Percentiles rank a stretch among this genome's conserved stretches.
Conservation (phyloP, 495 filamentous ascomycete genomes). For the Penicillium cinerascens region DNA sequence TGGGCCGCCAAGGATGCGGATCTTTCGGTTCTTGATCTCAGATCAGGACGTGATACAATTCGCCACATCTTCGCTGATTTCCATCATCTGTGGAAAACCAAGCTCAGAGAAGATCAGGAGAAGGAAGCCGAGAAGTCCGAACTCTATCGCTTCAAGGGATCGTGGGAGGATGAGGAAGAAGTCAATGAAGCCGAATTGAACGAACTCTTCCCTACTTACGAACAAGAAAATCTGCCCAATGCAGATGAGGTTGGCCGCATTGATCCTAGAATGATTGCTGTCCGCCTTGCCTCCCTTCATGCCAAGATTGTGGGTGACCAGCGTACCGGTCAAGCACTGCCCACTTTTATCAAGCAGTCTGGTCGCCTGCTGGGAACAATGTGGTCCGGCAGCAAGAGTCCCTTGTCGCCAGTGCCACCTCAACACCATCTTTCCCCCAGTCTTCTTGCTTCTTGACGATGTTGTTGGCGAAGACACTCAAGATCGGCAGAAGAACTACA, state of each 20-base stretch:
- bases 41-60: slow-evolving; percentile 28
- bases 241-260: slow-evolving; percentile 22
- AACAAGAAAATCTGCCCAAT: slow-evolving; percentile 40
- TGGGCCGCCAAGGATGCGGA: slow-evolving; percentile 35
- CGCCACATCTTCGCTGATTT: slow-evolving; percentile 59
- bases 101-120: slow-evolving; percentile 68
- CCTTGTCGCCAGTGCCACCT: slow-evolving; percentile 36
- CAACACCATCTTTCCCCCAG: slow-evolving; percentile 59
- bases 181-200: slow-evolving; percentile 73
- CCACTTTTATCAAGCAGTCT: slow-evolving; percentile 38
- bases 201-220: slow-evolving; percentile 76
- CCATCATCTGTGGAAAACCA: slow-evolving; percentile 73
- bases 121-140: slow-evolving; percentile 66
- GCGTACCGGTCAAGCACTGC: slow-evolving; percentile 26
- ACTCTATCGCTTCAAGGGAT: slow-evolving; percentile 77
- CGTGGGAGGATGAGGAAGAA: slow-evolving; percentile 67
- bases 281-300: slow-evolving; percentile 52
- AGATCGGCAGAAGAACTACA: slow-evolving; percentile 52
- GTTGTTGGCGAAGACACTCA: slow-evolving; percentile 42
- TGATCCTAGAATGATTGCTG: slow-evolving; percentile 45
- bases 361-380: slow-evolving; percentile 37
- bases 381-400: slow-evolving; percentile 30
- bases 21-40: slow-evolving; percentile 27
- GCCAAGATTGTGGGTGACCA: slow-evolving; percentile 43
- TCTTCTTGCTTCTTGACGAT: slow-evolving; percentile 61